These are phyloP conservation scores for Fragilariopsis cylindrus DNA, from an alignment of 108 stramenopile species.

Conservation along the genomic window DNA sequence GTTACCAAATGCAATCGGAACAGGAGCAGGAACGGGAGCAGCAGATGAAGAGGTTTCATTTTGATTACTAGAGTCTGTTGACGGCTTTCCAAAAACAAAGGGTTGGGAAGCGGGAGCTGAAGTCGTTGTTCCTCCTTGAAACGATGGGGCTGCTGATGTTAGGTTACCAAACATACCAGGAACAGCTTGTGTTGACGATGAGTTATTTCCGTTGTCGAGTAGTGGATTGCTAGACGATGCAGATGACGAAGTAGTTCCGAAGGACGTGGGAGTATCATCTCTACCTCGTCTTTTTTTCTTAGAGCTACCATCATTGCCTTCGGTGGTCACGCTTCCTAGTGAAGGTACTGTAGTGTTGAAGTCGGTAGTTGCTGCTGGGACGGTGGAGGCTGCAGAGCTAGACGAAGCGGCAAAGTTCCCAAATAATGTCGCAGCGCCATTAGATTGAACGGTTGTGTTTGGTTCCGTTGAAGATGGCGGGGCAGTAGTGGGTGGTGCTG, in stretches of 20 bases:
- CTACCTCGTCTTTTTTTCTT: constrained; percentile 6
- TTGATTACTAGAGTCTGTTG: background rate
- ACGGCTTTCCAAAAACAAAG: background rate
- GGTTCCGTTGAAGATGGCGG: background rate
- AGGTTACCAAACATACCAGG: background rate
- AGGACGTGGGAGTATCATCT: background rate
- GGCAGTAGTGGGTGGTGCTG: constrained; percentile 5
- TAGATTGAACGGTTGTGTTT: constrained; percentile 6
- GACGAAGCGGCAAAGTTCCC: background rate
- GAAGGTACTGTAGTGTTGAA: constrained; percentile 10
- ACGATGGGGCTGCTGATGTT: background rate
- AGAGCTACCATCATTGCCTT: background rate
- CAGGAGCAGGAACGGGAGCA: background rate
- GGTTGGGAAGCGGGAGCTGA: background rate
- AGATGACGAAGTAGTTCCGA: background rate
- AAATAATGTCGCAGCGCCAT: background rate
- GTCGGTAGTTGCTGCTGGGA: background rate
- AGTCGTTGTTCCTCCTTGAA: background rate
- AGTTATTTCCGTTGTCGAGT: background rate
- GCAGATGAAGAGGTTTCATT: background rate
- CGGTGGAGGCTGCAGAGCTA: background rate
- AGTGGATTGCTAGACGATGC: background rate
- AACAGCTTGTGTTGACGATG: no score
- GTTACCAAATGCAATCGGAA: no score
- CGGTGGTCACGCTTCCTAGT: background rate